Percentiles rank a stretch among this genome's conserved stretches.
phyloP scores from a whole-genome alignment of 2,329 filamentous ascomycete species.

The Aspergillus costaricaensis region DNA sequence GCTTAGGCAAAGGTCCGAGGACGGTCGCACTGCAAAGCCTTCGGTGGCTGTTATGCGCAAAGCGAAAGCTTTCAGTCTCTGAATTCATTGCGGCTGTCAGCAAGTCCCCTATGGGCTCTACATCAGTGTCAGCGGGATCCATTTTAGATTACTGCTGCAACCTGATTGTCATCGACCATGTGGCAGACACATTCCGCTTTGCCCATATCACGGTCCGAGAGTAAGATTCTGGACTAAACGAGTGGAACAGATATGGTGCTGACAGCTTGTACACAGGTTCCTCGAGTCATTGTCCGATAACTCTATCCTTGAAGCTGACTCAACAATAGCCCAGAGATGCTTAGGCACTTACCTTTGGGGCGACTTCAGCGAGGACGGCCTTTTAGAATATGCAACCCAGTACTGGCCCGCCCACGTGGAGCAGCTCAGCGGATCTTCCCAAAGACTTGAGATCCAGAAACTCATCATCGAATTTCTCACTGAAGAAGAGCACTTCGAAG shows the following conservation, averaged over 20 bases:
- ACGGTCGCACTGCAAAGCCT: background rate
- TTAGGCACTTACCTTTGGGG: background rate
- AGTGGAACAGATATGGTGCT: background rate
- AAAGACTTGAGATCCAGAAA: background rate
- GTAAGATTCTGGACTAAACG: background rate
- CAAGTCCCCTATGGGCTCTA: background rate
- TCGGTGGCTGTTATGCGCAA: background rate
- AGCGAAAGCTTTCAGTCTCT: background rate
- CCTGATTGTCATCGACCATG: background rate
- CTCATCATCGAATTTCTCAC: background rate
- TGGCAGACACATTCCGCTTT: background rate
- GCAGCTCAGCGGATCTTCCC: background rate
- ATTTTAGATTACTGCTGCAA: background rate
- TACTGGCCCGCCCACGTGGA: background rate
- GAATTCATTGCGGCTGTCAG: background rate
- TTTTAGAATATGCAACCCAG: background rate
- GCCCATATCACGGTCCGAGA: background rate
- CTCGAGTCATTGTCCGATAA: background rate
- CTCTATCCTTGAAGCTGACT: background rate
- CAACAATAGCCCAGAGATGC: background rate
- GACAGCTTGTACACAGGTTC: background rate
- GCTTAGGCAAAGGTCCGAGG: background rate
- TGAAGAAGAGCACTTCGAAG: background rate
- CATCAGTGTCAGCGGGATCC: background rate
- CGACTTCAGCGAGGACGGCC: background rate